Evolutionary conservation across 805 yeast genomes (phyloP).

Genomic region (Suhomyces prunicola): DNA sequence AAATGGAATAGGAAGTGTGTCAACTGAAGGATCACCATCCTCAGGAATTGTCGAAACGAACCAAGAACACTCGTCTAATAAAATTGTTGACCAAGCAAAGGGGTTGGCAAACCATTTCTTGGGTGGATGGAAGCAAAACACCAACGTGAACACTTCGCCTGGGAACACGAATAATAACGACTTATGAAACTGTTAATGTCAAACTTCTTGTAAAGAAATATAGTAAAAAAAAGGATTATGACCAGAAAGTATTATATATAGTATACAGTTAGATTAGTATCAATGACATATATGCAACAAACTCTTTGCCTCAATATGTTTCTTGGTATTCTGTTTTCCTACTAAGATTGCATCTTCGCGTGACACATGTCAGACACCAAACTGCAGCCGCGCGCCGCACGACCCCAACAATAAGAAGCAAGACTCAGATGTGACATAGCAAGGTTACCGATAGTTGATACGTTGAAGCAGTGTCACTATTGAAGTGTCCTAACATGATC

Average conservation of each 20-base stretch:
- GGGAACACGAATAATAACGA: not conserved
- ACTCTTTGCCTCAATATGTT: not conserved
- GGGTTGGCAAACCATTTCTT: slow-evolving; percentile 34
- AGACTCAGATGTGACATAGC: not conserved
- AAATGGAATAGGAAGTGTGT: slow-evolving; percentile 32
- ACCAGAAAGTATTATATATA: not conserved
- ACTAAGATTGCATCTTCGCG: not conserved
- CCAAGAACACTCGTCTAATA: slow-evolving; percentile 12
- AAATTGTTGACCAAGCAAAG: slow-evolving; percentile 35
- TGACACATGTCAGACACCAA: not conserved
- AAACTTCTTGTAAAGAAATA: not conserved
- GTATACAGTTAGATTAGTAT: not conserved
- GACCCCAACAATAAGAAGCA: not conserved
- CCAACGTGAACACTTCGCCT: not conserved
- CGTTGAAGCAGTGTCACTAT: not conserved
- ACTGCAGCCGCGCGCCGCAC: slow-evolving; percentile 1
- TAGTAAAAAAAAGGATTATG: not conserved
- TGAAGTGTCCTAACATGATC: not conserved
- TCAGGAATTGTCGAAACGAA: not conserved
- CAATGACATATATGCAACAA: not conserved
- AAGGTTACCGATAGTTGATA: not conserved
- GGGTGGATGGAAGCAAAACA: slow-evolving; percentile 21
- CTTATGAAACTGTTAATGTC: not conserved
- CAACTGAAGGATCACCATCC: slow-evolving; percentile 18
- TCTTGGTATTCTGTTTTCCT: not conserved